Evolutionary conservation across 2,329 filamentous ascomycete genomes (phyloP), one percentile per base, ranked within the genome.

Genomic region (Alternaria longipes): DNA sequence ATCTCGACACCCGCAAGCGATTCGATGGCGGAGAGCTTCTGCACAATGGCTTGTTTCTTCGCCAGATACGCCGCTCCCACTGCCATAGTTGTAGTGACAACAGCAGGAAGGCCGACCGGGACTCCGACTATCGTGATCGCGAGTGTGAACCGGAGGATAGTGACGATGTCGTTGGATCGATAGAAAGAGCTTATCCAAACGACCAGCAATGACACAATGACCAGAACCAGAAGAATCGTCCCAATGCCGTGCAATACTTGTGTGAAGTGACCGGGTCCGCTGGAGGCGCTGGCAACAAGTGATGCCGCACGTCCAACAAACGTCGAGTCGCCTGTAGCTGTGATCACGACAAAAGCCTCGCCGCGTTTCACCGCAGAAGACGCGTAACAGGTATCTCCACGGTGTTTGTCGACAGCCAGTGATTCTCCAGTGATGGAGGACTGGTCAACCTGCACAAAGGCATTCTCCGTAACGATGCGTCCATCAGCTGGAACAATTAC

Each of bases 21-120:
- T 84, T 97, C 93, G 65, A 97, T 97, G 67, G 93, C 93, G 34
- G 90, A 93, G 54, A 97, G 89, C 85, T 94, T 96, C 84, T 96
- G 93, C 68, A 97, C 93, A 69, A 97, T 96, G 56, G 93, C 93
- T 84, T 94, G 89, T 86, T 94, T 94, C 86, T 93, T 94, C 74
- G 93, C 93, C 61, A 97, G 88, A 81, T 95, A 95, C 66, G 92
- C 91, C 68, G 93, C 93, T 83, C 93, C 93, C 79, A 97, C 93
- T 78, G 93, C 93, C 92, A 97, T 95, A 77, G 93, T 97, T 72
- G 93, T 97, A 73, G 93, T 97, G 63, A 96, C 92, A 83, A 97
- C 93, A 71, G 92, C 93, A 62, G 93, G 93, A 68, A 97, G 91
- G 89, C 93, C 93, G 81, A 97, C 93, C 56, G 93, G 93, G 26